Evolutionary conservation across 1,284 basidiomycete genomes (phyloP).

Genomic region (Pseudozyma hubeiensis): DNA sequence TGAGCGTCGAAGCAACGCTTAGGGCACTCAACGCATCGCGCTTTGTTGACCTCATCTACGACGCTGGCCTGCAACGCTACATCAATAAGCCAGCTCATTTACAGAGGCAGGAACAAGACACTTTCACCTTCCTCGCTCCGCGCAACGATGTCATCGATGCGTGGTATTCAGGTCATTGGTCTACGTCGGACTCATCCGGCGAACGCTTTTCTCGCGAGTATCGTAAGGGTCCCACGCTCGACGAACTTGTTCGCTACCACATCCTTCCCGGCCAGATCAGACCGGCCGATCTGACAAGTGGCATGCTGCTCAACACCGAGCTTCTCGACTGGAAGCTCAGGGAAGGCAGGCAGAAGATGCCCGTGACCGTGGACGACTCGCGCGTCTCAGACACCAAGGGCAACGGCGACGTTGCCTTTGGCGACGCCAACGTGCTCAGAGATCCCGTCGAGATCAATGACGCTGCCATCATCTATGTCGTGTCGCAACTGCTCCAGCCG

Average conservation of each 20-base stretch:
- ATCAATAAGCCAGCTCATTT: constrained; percentile 46
- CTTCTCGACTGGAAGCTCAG: constrained; percentile 63
- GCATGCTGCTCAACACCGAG: constrained; percentile 60
- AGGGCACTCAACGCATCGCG: constrained; percentile 87
- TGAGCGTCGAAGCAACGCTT: constrained; percentile 93
- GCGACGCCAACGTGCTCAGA: constrained; percentile 82
- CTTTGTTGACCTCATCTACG: constrained; percentile 89
- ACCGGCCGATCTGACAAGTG: constrained; percentile 40
- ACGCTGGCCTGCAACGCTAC: constrained; percentile 73
- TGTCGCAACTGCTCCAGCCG: constrained; percentile 83
- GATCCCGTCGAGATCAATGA: constrained; percentile 81
- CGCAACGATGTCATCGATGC: constrained; percentile 81
- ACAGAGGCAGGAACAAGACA: constrained; percentile 39
- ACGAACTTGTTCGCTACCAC: constrained; percentile 62
- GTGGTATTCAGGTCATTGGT: constrained; percentile 27
- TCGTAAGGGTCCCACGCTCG: constrained; percentile 32
- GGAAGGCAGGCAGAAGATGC: constrained; percentile 69
- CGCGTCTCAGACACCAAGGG: constrained; percentile 62
- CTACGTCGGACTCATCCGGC: background rate
- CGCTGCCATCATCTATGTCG: constrained; percentile 83
- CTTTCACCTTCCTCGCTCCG: constrained; percentile 77
- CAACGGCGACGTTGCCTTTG: constrained; percentile 77
- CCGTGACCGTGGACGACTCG: constrained; percentile 59
- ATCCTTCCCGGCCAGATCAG: constrained; percentile 53
- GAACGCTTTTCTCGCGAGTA: background rate